These are phyloP conservation scores for Tricholoma bakamatsutake DNA, from an alignment of 768 basidiomycete species.

Conservation along the genomic window DNA sequence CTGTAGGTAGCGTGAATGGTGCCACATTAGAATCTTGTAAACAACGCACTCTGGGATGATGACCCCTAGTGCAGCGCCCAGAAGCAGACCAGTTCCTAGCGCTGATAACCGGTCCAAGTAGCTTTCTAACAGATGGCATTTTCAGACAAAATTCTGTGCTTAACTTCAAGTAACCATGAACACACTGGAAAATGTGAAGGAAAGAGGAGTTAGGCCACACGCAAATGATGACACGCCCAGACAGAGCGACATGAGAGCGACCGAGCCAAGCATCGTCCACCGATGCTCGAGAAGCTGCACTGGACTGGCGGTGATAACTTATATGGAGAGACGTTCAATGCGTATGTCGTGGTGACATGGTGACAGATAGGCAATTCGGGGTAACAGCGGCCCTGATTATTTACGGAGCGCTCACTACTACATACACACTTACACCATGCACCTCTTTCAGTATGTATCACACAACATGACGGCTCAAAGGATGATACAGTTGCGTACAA, in stretches of 20 bases:
- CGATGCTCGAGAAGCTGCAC: neutral
- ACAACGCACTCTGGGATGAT: conserved; percentile 89
- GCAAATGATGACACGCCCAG: conserved; percentile 61
- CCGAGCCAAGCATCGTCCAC: conserved; percentile 28
- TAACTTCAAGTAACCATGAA: conserved; percentile 15
- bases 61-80: conserved; percentile 86
- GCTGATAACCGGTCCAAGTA: conserved; percentile 41
- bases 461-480: too few relatives aligned
- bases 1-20: conserved; percentile 27
- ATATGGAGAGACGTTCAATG: too few relatives aligned
- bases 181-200: conserved; percentile 65
- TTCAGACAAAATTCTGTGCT: conserved; percentile 7
- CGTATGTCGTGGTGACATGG: too few relatives aligned
- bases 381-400: too few relatives aligned
- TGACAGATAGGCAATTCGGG: too few relatives aligned
- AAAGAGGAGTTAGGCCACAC: conserved; percentile 71
- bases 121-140: conserved; percentile 20
- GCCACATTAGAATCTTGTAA: neutral
- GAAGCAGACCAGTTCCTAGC: conserved; percentile 76
- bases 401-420: too few relatives aligned
- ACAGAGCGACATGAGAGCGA: conserved; percentile 53
- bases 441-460: too few relatives aligned
- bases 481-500: too few relatives aligned
- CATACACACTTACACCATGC: too few relatives aligned
- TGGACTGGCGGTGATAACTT: neutral